phyloP scores from a whole-genome alignment of 1,284 basidiomycete genomes.

The Trichosporon faecale region DNA sequence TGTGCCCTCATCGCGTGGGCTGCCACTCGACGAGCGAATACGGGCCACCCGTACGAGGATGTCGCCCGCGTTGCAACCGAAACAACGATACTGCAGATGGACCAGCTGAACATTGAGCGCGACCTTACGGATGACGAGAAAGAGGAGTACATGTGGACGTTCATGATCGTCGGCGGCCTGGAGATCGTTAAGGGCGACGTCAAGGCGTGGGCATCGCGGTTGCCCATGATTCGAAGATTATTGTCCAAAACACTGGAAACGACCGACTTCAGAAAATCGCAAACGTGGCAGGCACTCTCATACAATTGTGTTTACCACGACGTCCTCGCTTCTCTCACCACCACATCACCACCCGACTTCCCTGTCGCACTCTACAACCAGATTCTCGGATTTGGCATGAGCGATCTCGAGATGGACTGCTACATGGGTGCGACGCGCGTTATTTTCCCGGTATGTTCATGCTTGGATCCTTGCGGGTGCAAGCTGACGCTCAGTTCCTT shows the following conservation, averaged over 20 bases:
- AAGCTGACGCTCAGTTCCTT: conserved; percentile 24
- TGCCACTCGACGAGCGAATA: conserved; percentile 31
- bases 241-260: conserved; percentile 21
- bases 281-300: conserved; percentile 28
- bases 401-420: conserved; percentile 29
- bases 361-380: conserved; percentile 32
- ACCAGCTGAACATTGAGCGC: conserved; percentile 27
- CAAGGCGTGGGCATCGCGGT: conserved; percentile 25
- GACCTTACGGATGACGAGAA: conserved; percentile 25
- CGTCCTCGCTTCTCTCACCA: conserved; percentile 27
- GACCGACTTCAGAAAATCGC: conserved; percentile 21
- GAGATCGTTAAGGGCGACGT: conserved; percentile 32
- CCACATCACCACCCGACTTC: conserved; percentile 28
- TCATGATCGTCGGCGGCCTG: conserved; percentile 37
- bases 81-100: conserved; percentile 32
- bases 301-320: conserved; percentile 39
- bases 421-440: conserved; percentile 36
- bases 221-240: conserved; percentile 25
- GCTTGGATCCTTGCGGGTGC: neutral
- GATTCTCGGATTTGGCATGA: conserved; percentile 25
- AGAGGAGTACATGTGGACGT: conserved; percentile 38
- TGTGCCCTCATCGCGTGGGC: conserved; percentile 39
- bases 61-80: conserved; percentile 34
- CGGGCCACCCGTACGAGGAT: conserved; percentile 33
- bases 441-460: conserved; percentile 28